Conservation (phyloP, 2,329 filamentous ascomycete species). For the Aspergillus uvarum region DNA sequence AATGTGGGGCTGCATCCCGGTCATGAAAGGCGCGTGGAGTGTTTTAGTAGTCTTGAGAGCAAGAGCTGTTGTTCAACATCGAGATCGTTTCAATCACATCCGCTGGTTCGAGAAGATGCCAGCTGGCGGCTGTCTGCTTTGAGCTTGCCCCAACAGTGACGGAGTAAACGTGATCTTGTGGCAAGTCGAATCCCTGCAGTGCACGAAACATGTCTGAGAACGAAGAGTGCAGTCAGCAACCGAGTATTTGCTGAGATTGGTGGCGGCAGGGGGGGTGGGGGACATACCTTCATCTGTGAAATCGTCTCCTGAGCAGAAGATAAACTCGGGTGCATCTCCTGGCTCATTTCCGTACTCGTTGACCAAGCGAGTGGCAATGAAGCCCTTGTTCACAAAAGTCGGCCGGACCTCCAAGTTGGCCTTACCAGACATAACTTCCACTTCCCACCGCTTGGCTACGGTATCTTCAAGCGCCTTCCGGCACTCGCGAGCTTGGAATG, state of each 20-base stretch:
- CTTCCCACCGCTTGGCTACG: conserved; percentile 77
- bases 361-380: conserved; percentile 84
- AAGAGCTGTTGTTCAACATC: conserved; percentile 51
- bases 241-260: background rate
- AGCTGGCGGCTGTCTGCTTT: conserved; percentile 86
- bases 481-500: conserved; percentile 76
- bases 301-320: conserved; percentile 90
- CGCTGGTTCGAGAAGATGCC: conserved; percentile 83
- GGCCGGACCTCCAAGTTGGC: conserved; percentile 96
- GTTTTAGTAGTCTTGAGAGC: conserved; percentile 28
- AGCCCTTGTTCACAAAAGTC: conserved; percentile 96
- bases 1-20: background rate
- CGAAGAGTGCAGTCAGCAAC: conserved; percentile 1
- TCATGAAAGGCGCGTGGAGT: background rate
- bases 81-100: conserved; percentile 74
- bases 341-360: conserved; percentile 62
- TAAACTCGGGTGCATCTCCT: conserved; percentile 71
- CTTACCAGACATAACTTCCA: conserved; percentile 96
- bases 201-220: conserved; percentile 75
- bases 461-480: conserved; percentile 76
- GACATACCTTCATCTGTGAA: conserved; percentile 89
- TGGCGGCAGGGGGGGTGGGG: conserved; percentile 15
- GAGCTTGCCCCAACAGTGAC: conserved; percentile 89
- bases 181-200: conserved; percentile 59
- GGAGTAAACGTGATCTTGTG: conserved; percentile 72